phyloP scores from a whole-genome alignment of 345 rosid genomes.

The Camelina sativa region DNA sequence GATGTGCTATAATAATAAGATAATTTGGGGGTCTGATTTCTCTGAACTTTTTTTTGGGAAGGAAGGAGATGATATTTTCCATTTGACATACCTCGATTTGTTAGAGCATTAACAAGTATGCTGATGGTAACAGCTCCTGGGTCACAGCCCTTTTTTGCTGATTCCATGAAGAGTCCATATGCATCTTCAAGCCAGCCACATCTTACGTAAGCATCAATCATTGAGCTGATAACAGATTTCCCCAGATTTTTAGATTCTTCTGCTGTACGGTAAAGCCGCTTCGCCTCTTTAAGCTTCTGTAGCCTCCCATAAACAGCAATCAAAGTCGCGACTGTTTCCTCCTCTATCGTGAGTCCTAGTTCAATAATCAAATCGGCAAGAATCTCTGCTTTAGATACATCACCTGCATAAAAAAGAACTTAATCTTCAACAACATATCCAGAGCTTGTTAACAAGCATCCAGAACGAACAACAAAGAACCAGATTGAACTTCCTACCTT shows the following conservation, averaged over 20 bases:
- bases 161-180: slow-evolving; percentile 59
- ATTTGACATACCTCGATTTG: slow-evolving; percentile 61
- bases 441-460: slow-evolving; percentile 15
- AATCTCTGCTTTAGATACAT: slow-evolving; percentile 52
- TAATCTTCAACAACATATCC: slow-evolving; percentile 22
- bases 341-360: slow-evolving; percentile 56
- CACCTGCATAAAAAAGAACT: slow-evolving; percentile 51
- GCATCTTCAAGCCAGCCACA: slow-evolving; percentile 67
- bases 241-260: slow-evolving; percentile 50
- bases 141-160: slow-evolving; percentile 48
- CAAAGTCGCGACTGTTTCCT: slow-evolving; percentile 59
- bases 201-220: slow-evolving; percentile 70
- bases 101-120: slow-evolving; percentile 70
- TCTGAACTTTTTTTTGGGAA: background rate
- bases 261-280: slow-evolving; percentile 53
- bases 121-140: slow-evolving; percentile 64
- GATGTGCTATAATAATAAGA: background rate
- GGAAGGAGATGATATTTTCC: slow-evolving; percentile 4
- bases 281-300: slow-evolving; percentile 58
- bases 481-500: slow-evolving; percentile 49
- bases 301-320: slow-evolving; percentile 61
- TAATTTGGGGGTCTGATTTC: slow-evolving; percentile 5
- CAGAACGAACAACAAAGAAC: background rate
- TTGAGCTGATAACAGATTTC: slow-evolving; percentile 56
- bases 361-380: slow-evolving; percentile 49